Evolutionary conservation across 2,329 filamentous ascomycete genomes (phyloP), one percentile per base, ranked within the genome.

Genomic region (Elsinoe ampelina): DNA sequence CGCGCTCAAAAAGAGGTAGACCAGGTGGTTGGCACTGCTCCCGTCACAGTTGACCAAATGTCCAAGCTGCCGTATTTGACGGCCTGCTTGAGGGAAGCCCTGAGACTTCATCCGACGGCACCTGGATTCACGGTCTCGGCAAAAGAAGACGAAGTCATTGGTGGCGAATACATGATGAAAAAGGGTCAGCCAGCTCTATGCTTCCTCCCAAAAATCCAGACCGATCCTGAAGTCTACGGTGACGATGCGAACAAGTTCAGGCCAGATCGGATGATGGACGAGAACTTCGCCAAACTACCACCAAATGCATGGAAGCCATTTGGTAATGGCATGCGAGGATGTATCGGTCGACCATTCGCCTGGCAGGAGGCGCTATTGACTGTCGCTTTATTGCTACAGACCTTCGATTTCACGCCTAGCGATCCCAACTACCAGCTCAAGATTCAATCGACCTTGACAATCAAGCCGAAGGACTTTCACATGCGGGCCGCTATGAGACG

Each of bases 261-360:
- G 55, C 86, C 87, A 0, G 86, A 89, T 66, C 76, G 86, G 8
- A 87, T 89, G 84, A 70, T 84, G 0, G 83, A 87, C 38, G 84
- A 83, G 12, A 76, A 79, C 20, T 89, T 89, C 63, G 79, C 81
- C 59, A 64, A 64, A 32, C 57, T 70, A 22, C 68, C 68, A 1
- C 61, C 61, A 7, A 64, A 66, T 19, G 54, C 64, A n/a, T 69
- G 67, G 67, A 65, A 70, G 70, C 85, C 87, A 2, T 91, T 90
- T 62, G 87, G 87, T 1, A 86, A 86, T 58, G 86, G 86, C 1
- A 75, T 79, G 60, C 74, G 87, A 55, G 83, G 75, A 1, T 91
- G 86, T 62, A 89, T 90, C 59, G 87, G 87, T 3, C 74, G 85
- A 1, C 77, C 81, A 0, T 90, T 90, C 66, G 85, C 86, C 1